phyloP scores from a whole-genome alignment of 768 basidiomycete species.

The Termitomyces sp. region DNA sequence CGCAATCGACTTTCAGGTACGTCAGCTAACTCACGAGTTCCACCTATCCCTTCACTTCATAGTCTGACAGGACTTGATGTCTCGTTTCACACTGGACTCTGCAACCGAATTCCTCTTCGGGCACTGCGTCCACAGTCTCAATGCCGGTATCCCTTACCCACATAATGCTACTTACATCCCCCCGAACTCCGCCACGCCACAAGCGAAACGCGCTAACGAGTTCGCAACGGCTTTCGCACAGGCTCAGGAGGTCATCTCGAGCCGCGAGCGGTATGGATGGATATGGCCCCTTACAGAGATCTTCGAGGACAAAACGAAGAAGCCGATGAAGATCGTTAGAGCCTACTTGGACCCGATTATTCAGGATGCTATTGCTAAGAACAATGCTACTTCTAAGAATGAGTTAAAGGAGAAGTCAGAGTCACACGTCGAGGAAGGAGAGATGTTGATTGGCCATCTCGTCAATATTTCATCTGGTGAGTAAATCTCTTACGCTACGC shows the following conservation, averaged over 20 bases:
- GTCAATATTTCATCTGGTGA: constrained; percentile 41
- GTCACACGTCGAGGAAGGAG: constrained; percentile 31
- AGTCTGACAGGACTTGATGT: constrained; percentile 42
- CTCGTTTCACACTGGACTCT: constrained; percentile 60
- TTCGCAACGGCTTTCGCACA: constrained; percentile 46
- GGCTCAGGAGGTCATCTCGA: constrained; percentile 37
- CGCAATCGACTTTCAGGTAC: constrained; percentile 55
- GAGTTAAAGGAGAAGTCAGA: constrained; percentile 20
- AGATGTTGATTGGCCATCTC: constrained; percentile 51
- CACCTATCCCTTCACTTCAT: not conserved
- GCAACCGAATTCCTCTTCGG: constrained; percentile 67
- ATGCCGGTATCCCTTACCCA: constrained; percentile 47
- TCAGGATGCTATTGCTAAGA: constrained; percentile 40
- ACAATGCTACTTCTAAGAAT: constrained; percentile 3
- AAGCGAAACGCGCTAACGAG: constrained; percentile 28
- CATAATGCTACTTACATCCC: constrained; percentile 27
- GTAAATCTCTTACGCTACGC: not conserved
- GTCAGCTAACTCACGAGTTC: not conserved
- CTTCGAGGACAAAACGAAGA: constrained; percentile 34
- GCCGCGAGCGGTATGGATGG: constrained; percentile 38
- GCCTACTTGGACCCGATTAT: constrained; percentile 48
- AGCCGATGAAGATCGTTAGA: constrained; percentile 48
- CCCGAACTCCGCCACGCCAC: constrained; percentile 14
- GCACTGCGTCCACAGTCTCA: constrained; percentile 46
- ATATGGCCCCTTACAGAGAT: constrained; percentile 53